Percentiles rank a stretch among this genome's conserved stretches.
These are phyloP conservation scores for Aschersonia sp. DNA, from an alignment of 2,329 filamentous ascomycete genomes.

Conservation along the genomic window DNA sequence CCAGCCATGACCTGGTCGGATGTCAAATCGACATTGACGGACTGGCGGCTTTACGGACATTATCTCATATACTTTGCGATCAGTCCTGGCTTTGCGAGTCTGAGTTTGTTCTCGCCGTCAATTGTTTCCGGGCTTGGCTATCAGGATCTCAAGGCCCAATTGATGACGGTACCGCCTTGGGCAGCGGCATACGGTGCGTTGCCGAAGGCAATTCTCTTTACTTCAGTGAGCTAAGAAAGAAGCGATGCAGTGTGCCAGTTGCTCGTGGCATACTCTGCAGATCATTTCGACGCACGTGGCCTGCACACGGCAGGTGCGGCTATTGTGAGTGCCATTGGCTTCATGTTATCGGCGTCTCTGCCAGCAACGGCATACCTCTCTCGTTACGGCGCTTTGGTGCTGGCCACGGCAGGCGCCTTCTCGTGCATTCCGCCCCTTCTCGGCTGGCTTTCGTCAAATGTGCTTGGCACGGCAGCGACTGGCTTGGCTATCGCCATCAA, in stretches of 20 bases:
- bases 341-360: slow-evolving; percentile 49
- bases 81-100: slow-evolving; percentile 39
- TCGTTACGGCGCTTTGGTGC: slow-evolving; percentile 57
- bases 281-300: slow-evolving; percentile 42
- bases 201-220: background rate
- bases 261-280: slow-evolving; percentile 41
- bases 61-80: slow-evolving; percentile 41
- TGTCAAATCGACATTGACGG: slow-evolving; percentile 52
- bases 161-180: slow-evolving; percentile 54
- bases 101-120: slow-evolving; percentile 47
- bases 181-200: slow-evolving; percentile 38
- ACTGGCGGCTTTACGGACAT: slow-evolving; percentile 53
- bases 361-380: slow-evolving; percentile 41
- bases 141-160: slow-evolving; percentile 38
- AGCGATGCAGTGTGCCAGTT: slow-evolving; percentile 20
- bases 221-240: background rate
- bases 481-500: slow-evolving; percentile 59
- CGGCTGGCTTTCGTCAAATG: slow-evolving; percentile 57
- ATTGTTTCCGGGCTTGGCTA: slow-evolving; percentile 41
- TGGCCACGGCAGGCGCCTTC: slow-evolving; percentile 53
- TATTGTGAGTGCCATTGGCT: slow-evolving; percentile 28
- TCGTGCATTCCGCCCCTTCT: slow-evolving; percentile 54
- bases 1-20: slow-evolving; percentile 50
- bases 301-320: slow-evolving; percentile 27
- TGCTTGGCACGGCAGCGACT: slow-evolving; percentile 48